A percentile compares a stretch with the other conserved stretches of the same genome.
Evolutionary conservation across 1,284 basidiomycete genomes (phyloP).

Genomic region (Fistulina hepatica): DNA sequence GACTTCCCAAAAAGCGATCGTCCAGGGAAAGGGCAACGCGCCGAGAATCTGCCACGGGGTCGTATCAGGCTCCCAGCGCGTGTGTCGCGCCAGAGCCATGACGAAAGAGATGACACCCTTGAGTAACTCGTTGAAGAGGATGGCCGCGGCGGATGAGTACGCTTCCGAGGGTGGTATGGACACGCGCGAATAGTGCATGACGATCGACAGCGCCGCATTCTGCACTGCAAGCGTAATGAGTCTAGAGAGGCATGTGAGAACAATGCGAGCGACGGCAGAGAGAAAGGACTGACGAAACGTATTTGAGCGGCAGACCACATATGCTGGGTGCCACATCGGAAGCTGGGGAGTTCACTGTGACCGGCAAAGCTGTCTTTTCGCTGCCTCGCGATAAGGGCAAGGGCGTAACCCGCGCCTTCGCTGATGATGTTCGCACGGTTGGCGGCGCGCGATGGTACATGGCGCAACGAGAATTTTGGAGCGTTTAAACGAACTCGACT

Average conservation of each 20-base stretch:
- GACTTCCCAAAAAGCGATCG: conserved; percentile 31
- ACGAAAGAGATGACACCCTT: conserved; percentile 81
- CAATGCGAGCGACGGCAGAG: conserved; percentile 3
- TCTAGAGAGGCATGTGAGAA: conserved; percentile 28
- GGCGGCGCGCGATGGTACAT: too few relatives aligned
- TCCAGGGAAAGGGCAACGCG: conserved; percentile 16
- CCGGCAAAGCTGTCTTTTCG: too few relatives aligned
- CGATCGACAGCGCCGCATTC: conserved; percentile 81
- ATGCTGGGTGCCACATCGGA: conserved; percentile 37
- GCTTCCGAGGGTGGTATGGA: conserved; percentile 62
- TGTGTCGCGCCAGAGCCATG: conserved; percentile 38
- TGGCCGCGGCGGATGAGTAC: conserved; percentile 88
- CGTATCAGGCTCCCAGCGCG: too few relatives aligned
- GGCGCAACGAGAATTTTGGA: too few relatives aligned
- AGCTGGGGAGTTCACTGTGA: too few relatives aligned
- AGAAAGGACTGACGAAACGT: conserved; percentile 47
- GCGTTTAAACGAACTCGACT: too few relatives aligned
- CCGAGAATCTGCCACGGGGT: too few relatives aligned
- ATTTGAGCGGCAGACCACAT: conserved; percentile 67
- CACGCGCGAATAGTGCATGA: conserved; percentile 93
- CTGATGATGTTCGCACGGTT: too few relatives aligned
- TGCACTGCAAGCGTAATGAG: conserved; percentile 88
- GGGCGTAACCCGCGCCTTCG: too few relatives aligned
- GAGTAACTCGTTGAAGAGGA: conserved; percentile 86
- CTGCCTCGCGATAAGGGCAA: too few relatives aligned